Evolutionary conservation across 495 filamentous ascomycete species (phyloP), one percentile per base, ranked within the genome.

Genomic region (Neurospora sp.): DNA sequence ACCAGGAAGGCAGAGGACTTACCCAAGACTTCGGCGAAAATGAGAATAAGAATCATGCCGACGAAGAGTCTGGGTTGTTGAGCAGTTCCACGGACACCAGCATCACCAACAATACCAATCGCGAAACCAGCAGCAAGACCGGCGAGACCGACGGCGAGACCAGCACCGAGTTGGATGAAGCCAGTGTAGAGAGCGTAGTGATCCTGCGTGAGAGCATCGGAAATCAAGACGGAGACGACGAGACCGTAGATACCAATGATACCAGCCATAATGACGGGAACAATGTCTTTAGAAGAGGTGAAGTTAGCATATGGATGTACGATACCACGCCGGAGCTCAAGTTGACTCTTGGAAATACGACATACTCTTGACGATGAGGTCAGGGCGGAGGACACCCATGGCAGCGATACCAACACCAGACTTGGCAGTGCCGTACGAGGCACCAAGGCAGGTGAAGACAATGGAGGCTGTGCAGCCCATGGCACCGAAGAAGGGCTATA

Each of bases 221-320:
- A 97, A 83, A 99, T 94, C 81, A 99, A 84, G 83, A 99, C 96
- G 5, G 95, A 98, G 71, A 99, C 96, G 86, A 99, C 96, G 70
- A 99, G 89, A 78, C 96, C 96, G 88, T 99, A 99, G 85, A 99
- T 99, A 91, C 92, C 96, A 84, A 99, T 98, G 86, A 99, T 99
- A 98, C 96, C 96, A 87, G 96, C 96, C 96, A 99, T 99, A 89
- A 99, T 97, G 84, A 99, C 96, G 80, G 96, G 96, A 73, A 99
- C 94, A 81, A 99, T 97, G 88, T 98, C 96, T 99, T 76, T 22
- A 9, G 3, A 11, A 22, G 41, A 72, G 27, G 35, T 5, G 16
- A 59, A 14, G 73, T 82, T 74, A 83, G 79, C 71, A 73, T 41
- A 41, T 39, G 9, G 10, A 31, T 14, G 20, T 16, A 70, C 20